These are phyloP conservation scores for Lepiota venenata DNA, from an alignment of 768 basidiomycete genomes.

Conservation along the genomic window DNA sequence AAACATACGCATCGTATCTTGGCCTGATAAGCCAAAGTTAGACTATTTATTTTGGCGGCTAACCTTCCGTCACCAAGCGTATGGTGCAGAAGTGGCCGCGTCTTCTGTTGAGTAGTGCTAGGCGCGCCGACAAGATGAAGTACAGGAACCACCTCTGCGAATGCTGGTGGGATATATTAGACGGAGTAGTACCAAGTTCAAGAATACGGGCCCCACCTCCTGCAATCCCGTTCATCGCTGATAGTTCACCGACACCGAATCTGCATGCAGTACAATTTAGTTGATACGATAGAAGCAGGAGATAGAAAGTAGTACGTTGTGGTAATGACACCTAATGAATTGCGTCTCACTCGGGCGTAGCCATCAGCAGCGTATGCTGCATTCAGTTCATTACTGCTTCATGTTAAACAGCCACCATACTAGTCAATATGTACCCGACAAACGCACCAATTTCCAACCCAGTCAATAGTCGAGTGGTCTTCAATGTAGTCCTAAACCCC, in stretches of 20 bases:
- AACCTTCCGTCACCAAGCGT: constrained; percentile 83
- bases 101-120: constrained; percentile 66
- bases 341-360: constrained; percentile 83
- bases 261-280: constrained; percentile 26
- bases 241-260: constrained; percentile 90
- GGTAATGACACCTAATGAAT: constrained; percentile 60
- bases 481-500: constrained; percentile 70
- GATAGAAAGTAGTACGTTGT: constrained; percentile 15
- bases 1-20: constrained; percentile 78
- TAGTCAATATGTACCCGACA: background rate
- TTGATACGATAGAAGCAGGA: no score
- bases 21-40: constrained; percentile 27
- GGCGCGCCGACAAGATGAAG: constrained; percentile 86
- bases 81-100: constrained; percentile 76
- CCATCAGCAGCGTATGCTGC: constrained; percentile 92
- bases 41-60: background rate
- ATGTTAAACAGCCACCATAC: background rate
- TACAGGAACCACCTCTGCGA: constrained; percentile 86
- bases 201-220: constrained; percentile 41
- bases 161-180: constrained; percentile 37
- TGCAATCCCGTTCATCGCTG: constrained; percentile 81
- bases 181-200: background rate
- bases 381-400: constrained; percentile 73
- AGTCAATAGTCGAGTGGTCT: constrained; percentile 70
- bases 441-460: constrained; percentile 82